Evolutionary conservation across 1,284 basidiomycete species (phyloP).

Genomic region (Apiotrichum veenhuisii): DNA sequence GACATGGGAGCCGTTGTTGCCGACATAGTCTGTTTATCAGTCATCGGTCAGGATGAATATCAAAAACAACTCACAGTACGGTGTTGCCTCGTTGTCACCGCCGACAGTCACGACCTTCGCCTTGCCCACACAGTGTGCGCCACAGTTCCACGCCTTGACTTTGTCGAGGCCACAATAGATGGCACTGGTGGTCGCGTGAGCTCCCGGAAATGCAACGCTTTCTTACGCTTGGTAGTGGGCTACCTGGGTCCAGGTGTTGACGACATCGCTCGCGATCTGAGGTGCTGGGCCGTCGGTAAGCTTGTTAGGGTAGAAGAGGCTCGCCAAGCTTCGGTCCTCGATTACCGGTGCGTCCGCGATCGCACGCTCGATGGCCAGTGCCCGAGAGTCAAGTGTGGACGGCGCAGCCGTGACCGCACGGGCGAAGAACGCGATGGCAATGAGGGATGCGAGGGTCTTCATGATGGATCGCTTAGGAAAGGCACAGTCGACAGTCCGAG

Average conservation of each 20-base stretch:
- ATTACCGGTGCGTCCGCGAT: too few relatives aligned
- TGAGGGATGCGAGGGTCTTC: too few relatives aligned
- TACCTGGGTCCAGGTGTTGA: background rate
- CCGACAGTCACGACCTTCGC: background rate
- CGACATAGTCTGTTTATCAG: slow-evolving; percentile 9
- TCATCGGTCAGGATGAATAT: too few relatives aligned
- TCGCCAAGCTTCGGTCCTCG: background rate
- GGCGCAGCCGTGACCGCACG: too few relatives aligned
- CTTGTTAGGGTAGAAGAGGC: background rate
- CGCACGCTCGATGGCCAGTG: too few relatives aligned
- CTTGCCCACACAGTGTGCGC: background rate
- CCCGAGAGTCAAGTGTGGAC: too few relatives aligned
- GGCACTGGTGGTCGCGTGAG: background rate
- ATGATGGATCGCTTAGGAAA: too few relatives aligned
- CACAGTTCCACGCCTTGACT: slow-evolving; percentile 1
- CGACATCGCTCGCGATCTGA: background rate
- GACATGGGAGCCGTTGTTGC: slow-evolving; percentile 10
- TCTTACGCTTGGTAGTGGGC: slow-evolving; percentile 1
- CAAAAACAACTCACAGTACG: slow-evolving; percentile 1
- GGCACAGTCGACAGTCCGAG: too few relatives aligned
- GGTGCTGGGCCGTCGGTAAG: background rate
- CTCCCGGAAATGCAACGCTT: background rate
- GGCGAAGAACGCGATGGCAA: too few relatives aligned
- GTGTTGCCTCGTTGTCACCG: slow-evolving; percentile 3
- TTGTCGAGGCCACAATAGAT: background rate